Base-by-base conservation (phyloP, 1,284 basidiomycete species). In the Irpex rosettiformis region DNA sequence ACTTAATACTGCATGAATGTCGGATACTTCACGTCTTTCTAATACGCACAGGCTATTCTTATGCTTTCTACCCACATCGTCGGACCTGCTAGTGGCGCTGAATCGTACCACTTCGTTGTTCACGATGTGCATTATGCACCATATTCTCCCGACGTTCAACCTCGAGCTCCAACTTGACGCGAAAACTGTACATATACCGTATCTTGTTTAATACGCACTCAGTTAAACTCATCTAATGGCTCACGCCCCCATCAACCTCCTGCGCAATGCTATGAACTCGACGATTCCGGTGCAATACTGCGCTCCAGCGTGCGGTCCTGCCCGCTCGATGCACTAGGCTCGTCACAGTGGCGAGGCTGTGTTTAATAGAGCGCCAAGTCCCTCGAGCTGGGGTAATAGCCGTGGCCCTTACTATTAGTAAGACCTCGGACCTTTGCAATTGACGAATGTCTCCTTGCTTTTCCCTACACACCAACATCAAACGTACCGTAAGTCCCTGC, bases 111-210 rank as follows among this genome's bases (percentile, higher is more conserved):
- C 47, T 16, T 42, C 10, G 28, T 51, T 25, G 24, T 25, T 47
- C 24, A 21, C 43, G 21, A 37, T 42, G 29, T 60, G 55, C 57
- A 48, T 54, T 22, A 43, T 21, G 47, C 54, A 30, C 28, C 30
- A 13, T 8, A 28, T 28, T 27, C 48, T 43, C 27, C 58, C 58
- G 58, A 60, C 22, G 54, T 52, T 60, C 55, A 42, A 28, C 58
- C 58, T 52, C 45, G 16, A 6, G 6, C 16, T 37, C 6, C 33
- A 16, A 37, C n/a, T n/a, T n/a, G n/a, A n/a, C n/a, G n/a, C n/a
- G n/a, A n/a, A n/a, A n/a, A 24, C 27, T 22, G 43, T 42, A 52
- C 29, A 16, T 52, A 25, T 56, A n/a, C n/a, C n/a, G n/a, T 25
- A 54, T 56, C 18, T 59, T 21, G 40, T 52, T 48, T 45, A 25